Evolutionary conservation across 805 yeast genomes (phyloP).

Genomic region (Lipomyces kockii): DNA sequence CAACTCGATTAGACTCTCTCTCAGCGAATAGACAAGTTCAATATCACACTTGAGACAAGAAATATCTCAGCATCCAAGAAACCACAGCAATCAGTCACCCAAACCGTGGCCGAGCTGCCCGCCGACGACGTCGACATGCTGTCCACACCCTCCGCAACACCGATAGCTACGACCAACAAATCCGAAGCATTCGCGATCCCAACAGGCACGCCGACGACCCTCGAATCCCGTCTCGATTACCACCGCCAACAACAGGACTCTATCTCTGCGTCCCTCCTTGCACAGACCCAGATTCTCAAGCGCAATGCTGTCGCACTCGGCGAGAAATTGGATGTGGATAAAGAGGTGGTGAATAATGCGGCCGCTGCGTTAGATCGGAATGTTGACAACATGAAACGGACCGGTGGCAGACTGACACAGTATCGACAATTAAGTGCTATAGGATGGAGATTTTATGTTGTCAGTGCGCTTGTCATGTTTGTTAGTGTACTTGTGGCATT

Average conservation of each 20-base stretch:
- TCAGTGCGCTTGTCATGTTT: slow-evolving; percentile 45
- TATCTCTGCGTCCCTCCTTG: slow-evolving; percentile 54
- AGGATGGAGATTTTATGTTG: slow-evolving; percentile 50
- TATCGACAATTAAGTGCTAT: slow-evolving; percentile 47
- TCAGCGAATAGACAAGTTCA: slow-evolving; percentile 9
- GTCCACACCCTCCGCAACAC: slow-evolving; percentile 6
- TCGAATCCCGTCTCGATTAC: slow-evolving; percentile 32
- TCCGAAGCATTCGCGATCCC: slow-evolving; percentile 8
- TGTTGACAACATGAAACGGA: slow-evolving; percentile 44
- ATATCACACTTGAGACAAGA: not conserved
- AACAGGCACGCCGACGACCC: slow-evolving; percentile 19
- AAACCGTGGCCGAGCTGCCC: not conserved
- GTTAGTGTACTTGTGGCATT: slow-evolving; percentile 44
- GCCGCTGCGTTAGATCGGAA: slow-evolving; percentile 46
- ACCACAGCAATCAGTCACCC: not conserved
- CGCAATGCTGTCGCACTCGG: slow-evolving; percentile 53
- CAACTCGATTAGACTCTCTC: slow-evolving; percentile 1
- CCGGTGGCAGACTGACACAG: slow-evolving; percentile 44
- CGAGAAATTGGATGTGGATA: slow-evolving; percentile 48
- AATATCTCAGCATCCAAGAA: not conserved
- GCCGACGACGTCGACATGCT: slow-evolving; percentile 12
- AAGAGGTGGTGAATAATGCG: slow-evolving; percentile 44
- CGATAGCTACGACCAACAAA: not conserved
- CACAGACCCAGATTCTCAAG: slow-evolving; percentile 55
- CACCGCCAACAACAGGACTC: slow-evolving; percentile 51